Conservation (phyloP, 345 rosid species). For the Brassica juncea region DNA sequence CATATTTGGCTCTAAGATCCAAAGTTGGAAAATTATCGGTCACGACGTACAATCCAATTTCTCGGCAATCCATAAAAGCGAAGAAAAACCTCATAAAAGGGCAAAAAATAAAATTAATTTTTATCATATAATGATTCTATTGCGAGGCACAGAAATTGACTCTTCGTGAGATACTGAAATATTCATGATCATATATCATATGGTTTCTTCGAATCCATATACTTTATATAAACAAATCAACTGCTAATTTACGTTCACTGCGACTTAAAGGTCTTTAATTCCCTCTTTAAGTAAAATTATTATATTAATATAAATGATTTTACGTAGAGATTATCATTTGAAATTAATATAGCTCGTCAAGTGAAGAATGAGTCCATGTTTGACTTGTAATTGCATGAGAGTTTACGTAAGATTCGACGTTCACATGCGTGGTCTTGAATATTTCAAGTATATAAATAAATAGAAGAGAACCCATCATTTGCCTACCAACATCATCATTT, state of each 20-base stretch:
- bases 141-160: not conserved
- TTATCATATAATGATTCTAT: not conserved
- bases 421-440: not conserved
- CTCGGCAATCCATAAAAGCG: not conserved
- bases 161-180: not conserved
- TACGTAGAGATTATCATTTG: not conserved
- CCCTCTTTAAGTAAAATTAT: not conserved
- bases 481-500: slow-evolving; percentile 14
- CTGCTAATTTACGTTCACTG: not conserved
- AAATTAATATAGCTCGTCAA: not conserved
- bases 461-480: slow-evolving; percentile 1
- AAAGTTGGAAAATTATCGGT: not conserved
- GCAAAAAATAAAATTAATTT: not conserved
- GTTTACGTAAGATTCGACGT: slow-evolving; percentile 32
- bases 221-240: not conserved
- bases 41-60: not conserved
- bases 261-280: not conserved
- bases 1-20: not conserved
- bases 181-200: not conserved
- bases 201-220: not conserved
- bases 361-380: slow-evolving; percentile 26
- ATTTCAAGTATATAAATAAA: slow-evolving; percentile 18
- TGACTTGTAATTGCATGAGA: slow-evolving; percentile 35
- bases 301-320: not conserved
- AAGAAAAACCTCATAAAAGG: not conserved